Base-by-base conservation (phyloP, 2,329 filamentous ascomycete species). In the Sclerotinia minor region DNA sequence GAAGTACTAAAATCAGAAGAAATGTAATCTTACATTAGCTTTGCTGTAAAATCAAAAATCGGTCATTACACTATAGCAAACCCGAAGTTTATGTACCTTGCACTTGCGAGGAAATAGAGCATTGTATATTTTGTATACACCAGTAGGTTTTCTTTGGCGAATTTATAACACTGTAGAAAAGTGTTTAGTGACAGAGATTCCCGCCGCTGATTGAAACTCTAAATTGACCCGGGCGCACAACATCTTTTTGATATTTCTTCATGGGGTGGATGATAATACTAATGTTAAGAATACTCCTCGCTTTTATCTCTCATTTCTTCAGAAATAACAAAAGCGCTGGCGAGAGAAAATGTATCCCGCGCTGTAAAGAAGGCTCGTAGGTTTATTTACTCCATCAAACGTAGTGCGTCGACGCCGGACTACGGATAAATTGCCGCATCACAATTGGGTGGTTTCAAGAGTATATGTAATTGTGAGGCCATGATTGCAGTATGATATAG, bases 181-280 rank as follows among this genome's bases (percentile, higher is more conserved):
- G 0, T 21, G 1, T 21, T 5, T 54, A 29, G 4, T 29, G 38
- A 11, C 70, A 70, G 32, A 71, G 70, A 50, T 54, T 67, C 54
- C 69, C 68, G 3, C 65, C 63, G 32, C 65, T 67, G 21, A 64
- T 73, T 35, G 38, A 65, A 6, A 69, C 70, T 3, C 47, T 21
- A 24, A 44, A 92, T 50, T 15, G 38, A 41, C 11, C 38, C 2
- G 8, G 38, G 38, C 11, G 35, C 35, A 8, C 35, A 13, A 11
- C 35, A 35, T 38, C 11, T 97, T 93, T 3, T 89, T 97, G 75
- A 97, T 98, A 75, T 93, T 97, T 78, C 84, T 91, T 65, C 94
- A 98, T 78, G 94, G 94, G 9, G 83, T 97, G 50, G 94, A 93
- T 69, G 94, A 97, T 78, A 90, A 85, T 49, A 44, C 24, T 32